Conservation (phyloP, 345 rosid genomes). For the Crucihimalaya himalaica region DNA sequence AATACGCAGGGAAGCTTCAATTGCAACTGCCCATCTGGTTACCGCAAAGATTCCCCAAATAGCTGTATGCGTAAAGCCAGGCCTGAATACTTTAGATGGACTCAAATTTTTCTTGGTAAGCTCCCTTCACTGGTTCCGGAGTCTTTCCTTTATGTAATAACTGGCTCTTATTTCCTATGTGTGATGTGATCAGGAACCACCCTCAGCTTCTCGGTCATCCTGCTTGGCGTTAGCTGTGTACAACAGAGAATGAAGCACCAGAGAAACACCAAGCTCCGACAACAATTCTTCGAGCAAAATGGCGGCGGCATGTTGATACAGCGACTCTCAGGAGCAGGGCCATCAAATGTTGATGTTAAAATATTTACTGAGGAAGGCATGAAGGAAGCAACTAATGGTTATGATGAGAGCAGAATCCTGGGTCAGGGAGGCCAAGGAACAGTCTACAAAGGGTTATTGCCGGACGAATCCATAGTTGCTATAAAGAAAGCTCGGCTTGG, state of each 20-base stretch:
- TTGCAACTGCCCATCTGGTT: slow-evolving; percentile 37
- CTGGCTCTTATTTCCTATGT: too few relatives aligned
- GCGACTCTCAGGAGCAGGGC: slow-evolving; percentile 13
- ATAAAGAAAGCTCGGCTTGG: slow-evolving; percentile 43
- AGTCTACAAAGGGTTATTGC: slow-evolving; percentile 41
- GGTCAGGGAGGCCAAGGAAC: slow-evolving; percentile 48
- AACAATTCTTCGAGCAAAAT: slow-evolving; percentile 29
- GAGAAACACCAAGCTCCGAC: slow-evolving; percentile 2
- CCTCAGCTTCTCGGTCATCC: slow-evolving; percentile 17
- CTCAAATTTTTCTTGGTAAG: neutral
- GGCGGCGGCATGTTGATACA: neutral
- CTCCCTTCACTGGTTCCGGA: too few relatives aligned
- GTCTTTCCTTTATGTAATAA: too few relatives aligned
- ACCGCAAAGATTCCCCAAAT: too few relatives aligned
- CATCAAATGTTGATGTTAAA: slow-evolving; percentile 19
- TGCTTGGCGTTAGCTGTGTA: neutral
- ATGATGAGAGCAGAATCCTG: slow-evolving; percentile 21
- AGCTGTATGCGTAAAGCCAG: too few relatives aligned
- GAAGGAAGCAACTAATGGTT: slow-evolving; percentile 37
- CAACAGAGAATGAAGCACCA: neutral
- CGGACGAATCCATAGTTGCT: slow-evolving; percentile 31
- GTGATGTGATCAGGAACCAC: neutral
- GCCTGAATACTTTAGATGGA: too few relatives aligned
- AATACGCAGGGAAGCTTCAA: too few relatives aligned
- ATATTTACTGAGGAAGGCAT: slow-evolving; percentile 38